Conservation (phyloP, 768 basidiomycete genomes). For the Flagelloscypha sp. region DNA sequence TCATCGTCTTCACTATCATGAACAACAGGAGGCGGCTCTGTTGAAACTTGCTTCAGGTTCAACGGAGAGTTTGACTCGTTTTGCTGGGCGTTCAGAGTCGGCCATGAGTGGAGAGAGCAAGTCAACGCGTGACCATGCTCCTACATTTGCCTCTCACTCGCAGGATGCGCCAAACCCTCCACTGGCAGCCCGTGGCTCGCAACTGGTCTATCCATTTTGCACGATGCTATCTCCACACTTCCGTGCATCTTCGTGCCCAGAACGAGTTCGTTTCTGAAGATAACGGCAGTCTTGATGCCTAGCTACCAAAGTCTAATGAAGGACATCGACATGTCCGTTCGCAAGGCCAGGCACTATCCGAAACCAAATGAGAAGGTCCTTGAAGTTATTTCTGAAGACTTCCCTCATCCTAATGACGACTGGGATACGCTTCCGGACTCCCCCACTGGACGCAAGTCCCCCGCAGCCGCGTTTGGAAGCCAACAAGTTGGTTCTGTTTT, state of each 20-base stretch:
- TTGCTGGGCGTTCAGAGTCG: slow-evolving; percentile 13
- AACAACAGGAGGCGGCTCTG: slow-evolving; percentile 10
- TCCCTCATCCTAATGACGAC: slow-evolving; percentile 23
- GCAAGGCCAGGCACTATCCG: slow-evolving; percentile 15
- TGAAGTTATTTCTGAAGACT: slow-evolving; percentile 37
- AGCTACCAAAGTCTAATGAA: slow-evolving; percentile 51
- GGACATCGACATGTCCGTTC: slow-evolving; percentile 62
- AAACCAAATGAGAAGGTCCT: slow-evolving; percentile 36
- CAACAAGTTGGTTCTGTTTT: slow-evolving; percentile 62
- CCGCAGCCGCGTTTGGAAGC: slow-evolving; percentile 77
- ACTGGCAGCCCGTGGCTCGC: no score
- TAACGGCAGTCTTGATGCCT: no score
- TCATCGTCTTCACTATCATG: slow-evolving; percentile 16
- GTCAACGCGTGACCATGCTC: no score
- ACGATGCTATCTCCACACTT: no score
- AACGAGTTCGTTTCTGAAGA: no score
- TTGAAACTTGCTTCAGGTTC: slow-evolving; percentile 22
- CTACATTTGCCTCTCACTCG: no score
- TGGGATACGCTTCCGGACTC: slow-evolving; percentile 17
- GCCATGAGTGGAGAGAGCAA: neutral
- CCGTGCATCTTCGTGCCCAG: no score
- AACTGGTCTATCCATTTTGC: no score
- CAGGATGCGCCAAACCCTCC: no score
- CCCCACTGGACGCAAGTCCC: slow-evolving; percentile 48
- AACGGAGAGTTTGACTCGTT: slow-evolving; percentile 11